Percentiles rank a stretch among this genome's conserved stretches.
Conservation (phyloP, 2,329 filamentous ascomycete genomes). For the Claviceps sp. region DNA sequence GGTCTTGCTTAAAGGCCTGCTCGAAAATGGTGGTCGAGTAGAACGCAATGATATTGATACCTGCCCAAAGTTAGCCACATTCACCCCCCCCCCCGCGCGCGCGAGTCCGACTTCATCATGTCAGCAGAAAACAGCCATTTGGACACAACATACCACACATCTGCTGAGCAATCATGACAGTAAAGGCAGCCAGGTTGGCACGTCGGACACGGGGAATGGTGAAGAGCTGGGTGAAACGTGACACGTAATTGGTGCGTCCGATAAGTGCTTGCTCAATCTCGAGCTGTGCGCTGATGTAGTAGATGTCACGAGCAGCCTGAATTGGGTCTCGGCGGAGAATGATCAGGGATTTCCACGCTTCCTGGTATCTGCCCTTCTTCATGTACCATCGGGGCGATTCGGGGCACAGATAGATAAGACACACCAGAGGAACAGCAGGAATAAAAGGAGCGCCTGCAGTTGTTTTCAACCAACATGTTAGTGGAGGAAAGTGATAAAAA, state of each 20-base stretch:
- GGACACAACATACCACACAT: slow-evolving; percentile 36
- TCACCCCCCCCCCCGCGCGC: too few relatives aligned
- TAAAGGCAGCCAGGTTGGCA: slow-evolving; percentile 62
- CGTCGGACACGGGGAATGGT: slow-evolving; percentile 54
- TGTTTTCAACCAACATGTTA: not conserved
- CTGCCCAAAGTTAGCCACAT: not conserved
- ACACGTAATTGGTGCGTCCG: slow-evolving; percentile 26
- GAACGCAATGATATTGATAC: slow-evolving; percentile 59
- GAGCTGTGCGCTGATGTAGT: slow-evolving; percentile 35
- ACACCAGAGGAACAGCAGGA: slow-evolving; percentile 37
- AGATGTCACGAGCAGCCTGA: slow-evolving; percentile 46
- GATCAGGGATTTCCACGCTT: slow-evolving; percentile 44
- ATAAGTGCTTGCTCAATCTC: slow-evolving; percentile 25
- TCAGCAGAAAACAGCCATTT: not conserved
- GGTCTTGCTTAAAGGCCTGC: slow-evolving; percentile 38
- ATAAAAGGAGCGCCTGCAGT: slow-evolving; percentile 40
- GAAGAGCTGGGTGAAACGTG: slow-evolving; percentile 47
- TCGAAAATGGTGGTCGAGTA: slow-evolving; percentile 52
- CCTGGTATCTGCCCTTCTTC: slow-evolving; percentile 46
- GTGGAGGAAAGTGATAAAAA: not conserved
- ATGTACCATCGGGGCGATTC: slow-evolving; percentile 52
- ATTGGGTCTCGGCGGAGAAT: slow-evolving; percentile 38
- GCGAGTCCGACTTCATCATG: not conserved
- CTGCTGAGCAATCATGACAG: slow-evolving; percentile 68
- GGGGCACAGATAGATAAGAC: slow-evolving; percentile 47